Conservation (phyloP, 768 basidiomycete genomes). For the Russula vinacea region DNA sequence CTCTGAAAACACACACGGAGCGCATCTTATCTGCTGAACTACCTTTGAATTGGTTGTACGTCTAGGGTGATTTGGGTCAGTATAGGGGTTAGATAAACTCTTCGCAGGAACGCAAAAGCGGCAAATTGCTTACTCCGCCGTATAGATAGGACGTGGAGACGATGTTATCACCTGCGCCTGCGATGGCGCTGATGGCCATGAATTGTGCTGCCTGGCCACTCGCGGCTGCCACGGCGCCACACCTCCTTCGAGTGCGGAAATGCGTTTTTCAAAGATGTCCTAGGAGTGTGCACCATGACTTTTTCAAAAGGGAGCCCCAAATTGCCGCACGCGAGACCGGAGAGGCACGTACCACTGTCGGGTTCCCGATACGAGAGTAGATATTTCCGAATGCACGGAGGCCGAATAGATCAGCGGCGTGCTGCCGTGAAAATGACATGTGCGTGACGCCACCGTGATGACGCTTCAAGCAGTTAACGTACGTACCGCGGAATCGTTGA, state of each 20-base stretch:
- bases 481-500: conserved; percentile 63
- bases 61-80: conserved; percentile 37
- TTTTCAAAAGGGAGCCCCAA: background rate
- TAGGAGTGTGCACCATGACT: conserved; percentile 31
- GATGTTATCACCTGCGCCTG: conserved; percentile 71
- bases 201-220: conserved; percentile 80
- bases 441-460: background rate
- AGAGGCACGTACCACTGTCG: conserved; percentile 50
- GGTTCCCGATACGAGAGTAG: conserved; percentile 68
- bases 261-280: conserved; percentile 78
- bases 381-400: conserved; percentile 55
- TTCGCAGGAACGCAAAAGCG: background rate
- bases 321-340: conserved; percentile 16
- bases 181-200: conserved; percentile 45
- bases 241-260: conserved; percentile 79
- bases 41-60: conserved; percentile 74
- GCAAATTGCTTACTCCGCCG: conserved; percentile 52
- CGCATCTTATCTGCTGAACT: background rate
- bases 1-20: background rate
- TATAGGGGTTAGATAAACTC: background rate
- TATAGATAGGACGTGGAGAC: conserved; percentile 67
- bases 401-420: conserved; percentile 70
- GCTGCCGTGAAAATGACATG: conserved; percentile 42
- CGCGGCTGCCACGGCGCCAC: conserved; percentile 69
- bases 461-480: too few species aligned